Percentiles rank a stretch among this genome's conserved stretches.
Conservation (phyloP, 2,329 filamentous ascomycete species). For the Calonectria hawksworthii region DNA sequence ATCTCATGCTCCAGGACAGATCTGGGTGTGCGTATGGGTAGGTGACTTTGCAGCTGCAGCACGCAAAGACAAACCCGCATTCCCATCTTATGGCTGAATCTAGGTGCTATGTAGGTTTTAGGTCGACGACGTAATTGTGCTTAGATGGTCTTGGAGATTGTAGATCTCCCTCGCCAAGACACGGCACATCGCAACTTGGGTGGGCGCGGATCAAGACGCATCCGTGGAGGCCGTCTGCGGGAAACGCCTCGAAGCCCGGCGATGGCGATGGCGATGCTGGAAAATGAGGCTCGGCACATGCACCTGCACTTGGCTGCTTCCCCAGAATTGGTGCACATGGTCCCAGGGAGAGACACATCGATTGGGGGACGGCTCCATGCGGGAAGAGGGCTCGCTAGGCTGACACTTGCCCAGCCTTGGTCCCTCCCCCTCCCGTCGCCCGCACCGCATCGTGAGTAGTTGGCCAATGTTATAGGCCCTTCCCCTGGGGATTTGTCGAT, state of each 20-base stretch:
- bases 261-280: background rate
- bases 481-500: conserved; percentile 6
- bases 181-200: background rate
- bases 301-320: background rate
- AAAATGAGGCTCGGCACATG: conserved; percentile 1
- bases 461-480: background rate
- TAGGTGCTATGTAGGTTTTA: background rate
- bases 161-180: background rate
- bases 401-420: background rate
- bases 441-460: background rate
- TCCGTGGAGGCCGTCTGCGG: background rate
- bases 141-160: background rate
- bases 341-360: background rate
- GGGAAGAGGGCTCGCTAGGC: conserved; percentile 5
- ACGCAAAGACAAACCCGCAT: background rate
- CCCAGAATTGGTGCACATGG: background rate
- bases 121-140: background rate
- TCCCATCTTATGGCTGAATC: background rate
- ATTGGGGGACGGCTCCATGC: background rate
- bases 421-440: background rate
- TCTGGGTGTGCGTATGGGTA: background rate
- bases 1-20: background rate
- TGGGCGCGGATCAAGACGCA: background rate
- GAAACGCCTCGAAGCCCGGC: background rate
- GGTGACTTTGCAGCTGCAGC: background rate